phyloP scores from a whole-genome alignment of 1,284 basidiomycete genomes.

The Erythrobasidium hasegawianum region DNA sequence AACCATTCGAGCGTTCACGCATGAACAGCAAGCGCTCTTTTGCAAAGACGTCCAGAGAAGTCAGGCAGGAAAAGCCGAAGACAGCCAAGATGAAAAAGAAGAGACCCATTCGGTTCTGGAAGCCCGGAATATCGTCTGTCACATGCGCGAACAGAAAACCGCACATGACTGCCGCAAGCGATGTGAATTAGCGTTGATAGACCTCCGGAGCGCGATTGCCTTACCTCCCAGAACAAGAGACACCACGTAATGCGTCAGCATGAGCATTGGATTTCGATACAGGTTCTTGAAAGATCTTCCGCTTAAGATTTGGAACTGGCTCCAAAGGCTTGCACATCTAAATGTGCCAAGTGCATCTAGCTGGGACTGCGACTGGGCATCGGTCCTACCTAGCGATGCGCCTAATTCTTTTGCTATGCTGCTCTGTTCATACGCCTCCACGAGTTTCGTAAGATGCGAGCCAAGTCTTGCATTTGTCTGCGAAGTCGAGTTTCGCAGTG shows the following conservation, averaged over 20 bases:
- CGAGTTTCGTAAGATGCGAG: slow-evolving; percentile 69
- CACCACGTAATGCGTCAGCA: slow-evolving; percentile 83
- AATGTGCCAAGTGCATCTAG: slow-evolving; percentile 54
- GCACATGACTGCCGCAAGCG: slow-evolving; percentile 60
- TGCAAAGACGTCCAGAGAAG: slow-evolving; percentile 85
- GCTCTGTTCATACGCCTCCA: slow-evolving; percentile 67
- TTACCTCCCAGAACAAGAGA: slow-evolving; percentile 75
- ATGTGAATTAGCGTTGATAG: slow-evolving; percentile 11
- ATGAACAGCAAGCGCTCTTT: slow-evolving; percentile 93
- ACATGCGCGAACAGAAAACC: slow-evolving; percentile 76
- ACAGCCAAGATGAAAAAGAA: slow-evolving; percentile 95
- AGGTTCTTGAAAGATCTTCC: slow-evolving; percentile 98
- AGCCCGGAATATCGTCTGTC: slow-evolving; percentile 85
- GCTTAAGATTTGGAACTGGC: slow-evolving; percentile 87
- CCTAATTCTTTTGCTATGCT: slow-evolving; percentile 62
- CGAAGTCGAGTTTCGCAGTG: too few relatives aligned
- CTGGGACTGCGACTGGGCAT: not conserved
- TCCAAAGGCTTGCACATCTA: slow-evolving; percentile 76
- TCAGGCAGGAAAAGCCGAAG: slow-evolving; percentile 93
- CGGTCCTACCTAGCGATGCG: slow-evolving; percentile 53
- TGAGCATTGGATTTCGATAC: slow-evolving; percentile 76
- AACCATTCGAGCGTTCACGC: slow-evolving; percentile 92
- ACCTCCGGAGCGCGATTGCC: slow-evolving; percentile 46
- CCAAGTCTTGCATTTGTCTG: too few relatives aligned
- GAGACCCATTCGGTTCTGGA: slow-evolving; percentile 80